A percentile compares a stretch with the other conserved stretches of the same genome.
Conservation (phyloP, 148 eudicot species). For the Silene latifolia region DNA sequence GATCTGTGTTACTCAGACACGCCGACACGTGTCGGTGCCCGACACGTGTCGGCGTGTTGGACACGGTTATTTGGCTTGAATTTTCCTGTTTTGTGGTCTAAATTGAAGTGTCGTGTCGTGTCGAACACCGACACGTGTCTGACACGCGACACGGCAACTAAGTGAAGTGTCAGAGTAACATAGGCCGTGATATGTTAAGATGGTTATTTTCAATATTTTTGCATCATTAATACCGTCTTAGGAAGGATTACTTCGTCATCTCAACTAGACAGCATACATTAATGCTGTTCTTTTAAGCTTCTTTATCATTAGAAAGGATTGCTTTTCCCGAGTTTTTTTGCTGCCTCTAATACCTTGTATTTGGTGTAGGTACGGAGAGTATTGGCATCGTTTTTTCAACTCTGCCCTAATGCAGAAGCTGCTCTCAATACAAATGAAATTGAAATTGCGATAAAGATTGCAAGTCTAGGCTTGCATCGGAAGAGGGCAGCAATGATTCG, state of each 20-base stretch:
- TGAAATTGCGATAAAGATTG: slow-evolving; percentile 44
- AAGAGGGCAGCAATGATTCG: slow-evolving; percentile 60
- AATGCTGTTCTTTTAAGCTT: not conserved
- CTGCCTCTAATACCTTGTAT: not conserved
- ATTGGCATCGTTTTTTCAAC: slow-evolving; percentile 42
- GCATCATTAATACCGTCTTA: not conserved
- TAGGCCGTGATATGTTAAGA: not conserved
- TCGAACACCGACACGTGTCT: no score
- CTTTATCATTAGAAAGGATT: not conserved
- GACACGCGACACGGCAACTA: no score
- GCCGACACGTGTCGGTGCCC: no score
- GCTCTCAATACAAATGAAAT: slow-evolving; percentile 36
- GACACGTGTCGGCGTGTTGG: no score
- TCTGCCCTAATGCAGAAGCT: slow-evolving; percentile 70
- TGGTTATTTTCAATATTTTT: not conserved
- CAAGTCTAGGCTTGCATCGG: slow-evolving; percentile 53
- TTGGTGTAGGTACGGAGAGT: slow-evolving; percentile 50
- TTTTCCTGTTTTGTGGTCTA: no score
- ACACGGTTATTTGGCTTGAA: no score
- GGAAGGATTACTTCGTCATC: no score
- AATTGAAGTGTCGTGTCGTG: no score
- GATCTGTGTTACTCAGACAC: no score
- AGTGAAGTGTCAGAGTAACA: no score
- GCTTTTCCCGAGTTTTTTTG: not conserved
- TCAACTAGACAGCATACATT: not conserved